These are phyloP conservation scores for Penicillium sp. DNA, from an alignment of 2,329 filamentous ascomycete species.

Conservation along the genomic window DNA sequence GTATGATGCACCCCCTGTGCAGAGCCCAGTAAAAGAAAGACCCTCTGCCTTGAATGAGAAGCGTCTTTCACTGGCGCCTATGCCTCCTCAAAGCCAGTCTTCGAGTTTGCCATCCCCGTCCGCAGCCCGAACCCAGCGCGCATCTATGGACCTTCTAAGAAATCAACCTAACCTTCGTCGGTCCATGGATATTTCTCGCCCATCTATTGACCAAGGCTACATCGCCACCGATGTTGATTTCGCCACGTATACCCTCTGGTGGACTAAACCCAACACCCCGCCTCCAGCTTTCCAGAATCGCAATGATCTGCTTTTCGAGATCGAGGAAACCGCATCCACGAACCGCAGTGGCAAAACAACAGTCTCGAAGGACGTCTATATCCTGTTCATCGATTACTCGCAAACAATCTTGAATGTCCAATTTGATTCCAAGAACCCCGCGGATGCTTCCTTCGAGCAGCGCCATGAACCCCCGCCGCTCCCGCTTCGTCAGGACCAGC, in stretches of 20 bases:
- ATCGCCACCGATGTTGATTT: conserved; percentile 88
- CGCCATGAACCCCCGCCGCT: conserved; percentile 81
- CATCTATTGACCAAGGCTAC: conserved; percentile 74
- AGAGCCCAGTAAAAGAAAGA: conserved; percentile 34
- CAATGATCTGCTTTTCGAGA: conserved; percentile 78
- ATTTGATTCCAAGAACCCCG: conserved; percentile 73
- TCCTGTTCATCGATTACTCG: conserved; percentile 95
- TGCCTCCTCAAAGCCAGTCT: conserved; percentile 41
- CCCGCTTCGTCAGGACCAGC: conserved; percentile 82
- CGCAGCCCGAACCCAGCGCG: conserved; percentile 48
- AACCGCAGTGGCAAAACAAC: conserved; percentile 69
- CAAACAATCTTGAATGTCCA: conserved; percentile 83
- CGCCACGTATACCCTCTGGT: conserved; percentile 74
- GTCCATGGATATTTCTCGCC: conserved; percentile 74
- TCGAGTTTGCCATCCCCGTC: conserved; percentile 47
- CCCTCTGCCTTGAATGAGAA: conserved; percentile 40
- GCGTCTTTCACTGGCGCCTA: conserved; percentile 49
- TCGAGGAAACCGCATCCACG: conserved; percentile 71
- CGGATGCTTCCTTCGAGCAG: conserved; percentile 76
- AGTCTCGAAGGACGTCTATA: conserved; percentile 75
- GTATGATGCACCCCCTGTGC: conserved; percentile 46
- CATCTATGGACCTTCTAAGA: conserved; percentile 66
- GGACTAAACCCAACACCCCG: conserved; percentile 74
- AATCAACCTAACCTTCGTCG: conserved; percentile 51
- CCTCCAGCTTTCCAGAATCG: conserved; percentile 81